A percentile compares a stretch with the other conserved stretches of the same genome.
phyloP scores from a whole-genome alignment of 345 rosid genomes.

The Rubroshorea leprosula region DNA sequence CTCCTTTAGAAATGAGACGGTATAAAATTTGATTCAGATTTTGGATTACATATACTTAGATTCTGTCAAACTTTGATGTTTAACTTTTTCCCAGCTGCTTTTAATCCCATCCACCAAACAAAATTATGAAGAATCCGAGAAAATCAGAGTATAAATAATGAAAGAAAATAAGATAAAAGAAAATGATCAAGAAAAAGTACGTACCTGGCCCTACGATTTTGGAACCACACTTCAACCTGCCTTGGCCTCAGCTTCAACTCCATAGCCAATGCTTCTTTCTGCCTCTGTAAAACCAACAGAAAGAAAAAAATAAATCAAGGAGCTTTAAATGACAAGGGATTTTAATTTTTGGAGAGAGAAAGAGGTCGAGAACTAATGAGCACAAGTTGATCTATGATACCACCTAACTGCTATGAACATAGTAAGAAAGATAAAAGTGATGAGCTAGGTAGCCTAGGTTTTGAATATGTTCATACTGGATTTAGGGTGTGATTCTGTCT shows the following conservation, averaged over 20 bases:
- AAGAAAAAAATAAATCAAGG: background rate
- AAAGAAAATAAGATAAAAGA: background rate
- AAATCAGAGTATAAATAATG: background rate
- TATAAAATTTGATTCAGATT: slow-evolving; percentile 30
- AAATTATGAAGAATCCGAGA: slow-evolving; percentile 6
- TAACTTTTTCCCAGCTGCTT: slow-evolving; percentile 3
- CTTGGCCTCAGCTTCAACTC: slow-evolving; percentile 79
- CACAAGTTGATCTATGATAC: too few species aligned
- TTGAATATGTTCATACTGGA: slow-evolving; percentile 36
- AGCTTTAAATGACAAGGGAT: background rate
- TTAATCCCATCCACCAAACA: slow-evolving; percentile 21
- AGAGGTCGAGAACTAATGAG: too few species aligned
- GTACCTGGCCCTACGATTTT: slow-evolving; percentile 99
- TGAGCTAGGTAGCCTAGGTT: too few species aligned
- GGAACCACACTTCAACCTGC: slow-evolving; percentile 99
- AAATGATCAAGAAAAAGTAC: background rate
- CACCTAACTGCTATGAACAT: background rate
- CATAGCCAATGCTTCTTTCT: slow-evolving; percentile 80
- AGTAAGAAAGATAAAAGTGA: too few species aligned
- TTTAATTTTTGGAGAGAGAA: background rate
- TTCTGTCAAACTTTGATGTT: slow-evolving; percentile 18
- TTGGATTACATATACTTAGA: slow-evolving; percentile 6
- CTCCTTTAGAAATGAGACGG: slow-evolving; percentile 2
- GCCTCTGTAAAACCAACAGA: slow-evolving; percentile 60
- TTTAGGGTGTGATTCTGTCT: slow-evolving; percentile 80